Evolutionary conservation across 192 early-diverging fungal species (phyloP).

Genomic region (Haplosporangium gracile): DNA sequence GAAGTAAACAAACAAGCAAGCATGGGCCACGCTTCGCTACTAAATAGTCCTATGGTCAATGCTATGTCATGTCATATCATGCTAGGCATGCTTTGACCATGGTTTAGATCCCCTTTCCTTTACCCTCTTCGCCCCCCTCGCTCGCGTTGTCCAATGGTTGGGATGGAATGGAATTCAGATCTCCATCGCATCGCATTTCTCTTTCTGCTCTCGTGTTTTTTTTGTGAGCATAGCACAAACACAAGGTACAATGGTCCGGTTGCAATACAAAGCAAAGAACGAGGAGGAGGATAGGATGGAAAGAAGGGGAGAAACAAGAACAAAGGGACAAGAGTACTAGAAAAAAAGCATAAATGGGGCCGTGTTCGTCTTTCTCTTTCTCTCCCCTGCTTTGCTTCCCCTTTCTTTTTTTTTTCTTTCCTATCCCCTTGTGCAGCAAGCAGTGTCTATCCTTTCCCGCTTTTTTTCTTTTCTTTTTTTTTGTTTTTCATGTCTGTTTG

Average conservation of each 20-base stretch:
- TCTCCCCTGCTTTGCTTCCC: background rate
- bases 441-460: background rate
- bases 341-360: background rate
- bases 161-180: background rate
- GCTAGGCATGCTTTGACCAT: background rate
- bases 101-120: background rate
- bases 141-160: background rate
- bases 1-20: constrained; percentile 2
- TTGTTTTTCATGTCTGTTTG: background rate
- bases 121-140: background rate
- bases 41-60: background rate
- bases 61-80: background rate
- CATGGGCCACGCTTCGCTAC: background rate
- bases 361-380: background rate
- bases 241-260: background rate
- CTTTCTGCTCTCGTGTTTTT: background rate
- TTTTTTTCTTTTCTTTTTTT: background rate
- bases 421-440: background rate
- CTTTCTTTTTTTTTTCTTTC: background rate
- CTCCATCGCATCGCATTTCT: constrained; percentile 5
- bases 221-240: constrained; percentile 5
- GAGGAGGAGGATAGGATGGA: background rate
- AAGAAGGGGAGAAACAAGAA: background rate
- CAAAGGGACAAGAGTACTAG: background rate
- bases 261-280: background rate